Evolutionary conservation across 1,284 basidiomycete genomes (phyloP).

Genomic region (Volvariella volvacea): DNA sequence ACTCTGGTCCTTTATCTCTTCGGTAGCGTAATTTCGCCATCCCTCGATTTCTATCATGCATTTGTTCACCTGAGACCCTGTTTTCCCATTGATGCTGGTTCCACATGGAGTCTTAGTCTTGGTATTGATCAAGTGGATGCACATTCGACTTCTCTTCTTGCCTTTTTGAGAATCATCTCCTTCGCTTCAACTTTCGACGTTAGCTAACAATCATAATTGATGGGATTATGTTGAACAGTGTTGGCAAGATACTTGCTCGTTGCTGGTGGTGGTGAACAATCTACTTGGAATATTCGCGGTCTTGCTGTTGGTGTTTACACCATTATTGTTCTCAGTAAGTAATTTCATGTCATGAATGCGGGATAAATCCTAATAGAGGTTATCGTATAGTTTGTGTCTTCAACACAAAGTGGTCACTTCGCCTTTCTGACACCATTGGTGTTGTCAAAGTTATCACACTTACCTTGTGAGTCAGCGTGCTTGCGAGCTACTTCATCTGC

Average conservation of each 20-base stretch:
- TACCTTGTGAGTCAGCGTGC: slow-evolving; percentile 18
- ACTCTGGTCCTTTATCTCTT: too few species aligned
- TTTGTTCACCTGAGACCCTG: neutral
- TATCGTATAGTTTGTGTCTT: slow-evolving; percentile 17
- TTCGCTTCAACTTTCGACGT: too few species aligned
- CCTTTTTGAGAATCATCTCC: too few species aligned
- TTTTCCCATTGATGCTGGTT: neutral
- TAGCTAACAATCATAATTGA: too few species aligned
- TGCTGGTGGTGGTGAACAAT: slow-evolving; percentile 19
- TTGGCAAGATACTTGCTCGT: slow-evolving; percentile 27
- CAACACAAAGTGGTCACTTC: slow-evolving; percentile 23
- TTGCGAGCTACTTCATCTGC: neutral
- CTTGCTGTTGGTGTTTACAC: slow-evolving; percentile 27
- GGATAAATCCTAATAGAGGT: neutral
- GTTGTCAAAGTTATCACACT: slow-evolving; percentile 24
- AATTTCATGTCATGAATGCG: neutral
- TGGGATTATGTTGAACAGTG: too few species aligned
- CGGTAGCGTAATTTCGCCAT: neutral
- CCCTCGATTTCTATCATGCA: too few species aligned
- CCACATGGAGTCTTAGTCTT: too few species aligned
- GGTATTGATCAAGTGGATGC: too few species aligned
- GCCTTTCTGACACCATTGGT: slow-evolving; percentile 21
- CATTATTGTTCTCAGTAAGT: slow-evolving; percentile 21
- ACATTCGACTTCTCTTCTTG: too few species aligned
- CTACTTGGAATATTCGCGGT: slow-evolving; percentile 26